These are phyloP conservation scores for Xerocomellus amylosporus DNA, from an alignment of 768 basidiomycete genomes.

Conservation along the genomic window DNA sequence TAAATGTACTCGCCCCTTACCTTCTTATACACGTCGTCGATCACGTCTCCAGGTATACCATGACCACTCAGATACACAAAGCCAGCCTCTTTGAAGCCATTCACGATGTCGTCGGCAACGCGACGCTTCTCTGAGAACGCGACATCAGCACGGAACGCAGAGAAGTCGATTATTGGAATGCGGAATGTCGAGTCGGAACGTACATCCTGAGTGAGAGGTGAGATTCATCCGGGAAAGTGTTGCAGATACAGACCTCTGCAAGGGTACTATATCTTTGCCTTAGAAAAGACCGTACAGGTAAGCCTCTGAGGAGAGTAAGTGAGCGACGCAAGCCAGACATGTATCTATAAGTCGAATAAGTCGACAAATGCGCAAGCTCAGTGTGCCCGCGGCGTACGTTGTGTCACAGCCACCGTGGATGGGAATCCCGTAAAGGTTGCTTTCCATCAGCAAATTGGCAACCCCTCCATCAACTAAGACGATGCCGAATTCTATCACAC, in stretches of 20 bases:
- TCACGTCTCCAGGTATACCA: constrained; percentile 57
- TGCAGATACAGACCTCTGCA: constrained; percentile 19
- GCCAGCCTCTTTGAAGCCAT: constrained; percentile 76
- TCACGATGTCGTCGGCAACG: constrained; percentile 65
- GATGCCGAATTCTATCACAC: too few relatives aligned
- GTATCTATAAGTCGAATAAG: background rate
- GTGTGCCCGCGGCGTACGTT: too few relatives aligned
- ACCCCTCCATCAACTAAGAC: too few relatives aligned
- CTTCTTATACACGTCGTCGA: constrained; percentile 64
- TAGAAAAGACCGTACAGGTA: background rate
- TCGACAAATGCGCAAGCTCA: background rate
- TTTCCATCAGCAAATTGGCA: too few relatives aligned
- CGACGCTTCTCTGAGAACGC: constrained; percentile 53
- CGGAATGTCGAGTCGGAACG: constrained; percentile 44
- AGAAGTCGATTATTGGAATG: constrained; percentile 80
- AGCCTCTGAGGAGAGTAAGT: constrained; percentile 2
- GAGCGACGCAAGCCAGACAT: constrained; percentile 19
- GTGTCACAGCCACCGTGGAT: too few relatives aligned
- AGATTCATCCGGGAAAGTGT: background rate
- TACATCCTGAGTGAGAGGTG: constrained; percentile 28
- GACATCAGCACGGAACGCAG: constrained; percentile 55
- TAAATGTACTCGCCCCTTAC: constrained; percentile 34
- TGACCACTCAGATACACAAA: constrained; percentile 78
- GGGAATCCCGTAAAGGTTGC: too few relatives aligned
- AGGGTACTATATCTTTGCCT: constrained; percentile 23